Evolutionary conservation across 805 yeast genomes (phyloP), one percentile per base, ranked within the genome.

Genomic region (Debaryomyces maramus): DNA sequence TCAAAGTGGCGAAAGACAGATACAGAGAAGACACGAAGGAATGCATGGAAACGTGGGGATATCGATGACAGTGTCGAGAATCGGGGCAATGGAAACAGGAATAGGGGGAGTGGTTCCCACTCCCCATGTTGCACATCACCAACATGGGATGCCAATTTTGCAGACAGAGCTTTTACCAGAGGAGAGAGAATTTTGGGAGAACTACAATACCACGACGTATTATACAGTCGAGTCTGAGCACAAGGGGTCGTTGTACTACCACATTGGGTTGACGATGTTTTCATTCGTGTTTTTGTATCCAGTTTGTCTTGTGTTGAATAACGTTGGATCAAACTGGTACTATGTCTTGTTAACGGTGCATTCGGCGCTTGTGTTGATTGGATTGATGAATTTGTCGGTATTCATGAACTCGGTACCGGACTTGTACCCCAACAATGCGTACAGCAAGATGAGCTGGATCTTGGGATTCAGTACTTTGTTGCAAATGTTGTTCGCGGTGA

Each of bases 141-240:
- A 61, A 35, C 96, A 88, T 54, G 95, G 95, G 0, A 53, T 77
- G 47, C 90, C 95, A 1, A 86, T 90, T 31, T 68, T 89, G 33
- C 66, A 80, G 19, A 83, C 85, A 2, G 54, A 77, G 14, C 71
- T 90, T 35, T 72, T 81, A 13, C 83, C 90, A 0, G 85, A 80
- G 32, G 96, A 89, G 60, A 67, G 80, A 40, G 57, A 72, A 19
- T 90, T 75, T 61, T 90, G 97, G 97, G 81, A 80, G 35, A 57
- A 62, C 18, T 90, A 89, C 62, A 80, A 85, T 54, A 80, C 95
- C 10, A 83, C 91, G 1, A 81, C 88, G 3, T 89, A 74, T 58
- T 80, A 87, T 63, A 80, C 77, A 6, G 55, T 77, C 9, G 73
- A 72, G 0, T 50, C 74, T 2, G 72, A 79, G 3, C 72, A 73